Conservation (phyloP, 495 filamentous ascomycete species). For the Xylaria castorea region DNA sequence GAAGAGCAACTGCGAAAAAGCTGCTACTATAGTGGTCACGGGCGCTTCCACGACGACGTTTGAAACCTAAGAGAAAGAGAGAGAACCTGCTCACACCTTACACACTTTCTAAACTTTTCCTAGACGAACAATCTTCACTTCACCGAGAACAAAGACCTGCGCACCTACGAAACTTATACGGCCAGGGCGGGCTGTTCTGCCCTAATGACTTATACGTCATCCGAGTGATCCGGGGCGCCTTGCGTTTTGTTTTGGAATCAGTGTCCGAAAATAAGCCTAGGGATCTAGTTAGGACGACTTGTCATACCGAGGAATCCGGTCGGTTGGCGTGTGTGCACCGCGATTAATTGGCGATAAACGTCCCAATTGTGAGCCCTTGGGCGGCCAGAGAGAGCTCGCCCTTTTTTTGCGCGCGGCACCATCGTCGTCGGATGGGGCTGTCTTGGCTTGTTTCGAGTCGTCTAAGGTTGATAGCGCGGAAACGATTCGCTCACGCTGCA, state of each 20-base stretch:
- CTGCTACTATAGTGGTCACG: not conserved
- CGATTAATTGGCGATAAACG: conserved; percentile 13
- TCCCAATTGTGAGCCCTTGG: conserved; percentile 6
- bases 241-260: conserved; percentile 16
- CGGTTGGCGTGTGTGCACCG: not conserved
- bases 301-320: not conserved
- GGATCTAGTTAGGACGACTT: not conserved
- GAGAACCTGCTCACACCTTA: conserved; percentile 12
- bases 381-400: not conserved
- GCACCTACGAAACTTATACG: conserved; percentile 5
- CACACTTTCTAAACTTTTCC: not conserved
- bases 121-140: not conserved
- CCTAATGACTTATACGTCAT: conserved; percentile 22
- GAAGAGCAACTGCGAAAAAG: not conserved
- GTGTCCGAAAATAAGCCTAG: not conserved
- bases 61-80: conserved; percentile 12
- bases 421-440: not conserved
- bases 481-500: conserved; percentile 19
- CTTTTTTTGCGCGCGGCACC: conserved; percentile 27
- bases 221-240: conserved; percentile 21
- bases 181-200: not conserved
- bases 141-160: conserved; percentile 5
- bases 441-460: not conserved
- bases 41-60: not conserved
- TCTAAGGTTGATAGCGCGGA: not conserved